These are phyloP conservation scores for Rhodosorus marinus DNA, from an alignment of 23 red algal species.

Conservation along the genomic window DNA sequence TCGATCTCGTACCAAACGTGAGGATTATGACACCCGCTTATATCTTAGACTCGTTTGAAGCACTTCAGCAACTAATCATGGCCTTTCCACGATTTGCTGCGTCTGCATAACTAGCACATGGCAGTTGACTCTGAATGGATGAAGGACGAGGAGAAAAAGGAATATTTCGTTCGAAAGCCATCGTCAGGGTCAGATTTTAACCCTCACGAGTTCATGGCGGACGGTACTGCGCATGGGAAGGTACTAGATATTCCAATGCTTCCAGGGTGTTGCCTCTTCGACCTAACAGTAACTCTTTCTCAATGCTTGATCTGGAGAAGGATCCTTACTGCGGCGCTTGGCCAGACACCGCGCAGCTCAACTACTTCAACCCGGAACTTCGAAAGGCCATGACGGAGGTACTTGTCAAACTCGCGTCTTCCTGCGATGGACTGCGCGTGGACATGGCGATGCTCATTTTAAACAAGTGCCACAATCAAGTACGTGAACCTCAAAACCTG, in stretches of 20 bases:
- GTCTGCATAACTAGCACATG: too few relatives aligned
- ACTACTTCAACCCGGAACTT: conserved; percentile 15
- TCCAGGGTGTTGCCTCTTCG: too few relatives aligned
- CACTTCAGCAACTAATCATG: too few relatives aligned
- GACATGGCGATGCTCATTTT: conserved; percentile 36
- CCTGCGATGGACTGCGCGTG: conserved; percentile 17
- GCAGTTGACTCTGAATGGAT: conserved; percentile 6
- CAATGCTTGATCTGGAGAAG: background rate
- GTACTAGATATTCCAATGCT: too few relatives aligned
- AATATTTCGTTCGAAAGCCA: conserved; percentile 1
- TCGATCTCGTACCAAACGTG: conserved; percentile 34
- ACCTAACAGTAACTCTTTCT: background rate
- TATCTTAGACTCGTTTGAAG: too few relatives aligned
- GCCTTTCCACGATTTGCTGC: too few relatives aligned
- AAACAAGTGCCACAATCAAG: conserved; percentile 13
- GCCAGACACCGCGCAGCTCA: conserved; percentile 34
- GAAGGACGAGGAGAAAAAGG: background rate
- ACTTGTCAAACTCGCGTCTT: conserved; percentile 7
- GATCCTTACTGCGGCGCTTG: conserved; percentile 30
- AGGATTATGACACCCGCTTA: too few relatives aligned
- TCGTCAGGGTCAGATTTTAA: background rate
- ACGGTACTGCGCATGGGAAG: conserved; percentile 2
- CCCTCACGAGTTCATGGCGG: conserved; percentile 1
- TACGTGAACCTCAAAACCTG: background rate
- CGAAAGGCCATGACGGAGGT: background rate